phyloP scores from a whole-genome alignment of 192 early-diverging fungal species.

The Chytriomyces sp. region DNA sequence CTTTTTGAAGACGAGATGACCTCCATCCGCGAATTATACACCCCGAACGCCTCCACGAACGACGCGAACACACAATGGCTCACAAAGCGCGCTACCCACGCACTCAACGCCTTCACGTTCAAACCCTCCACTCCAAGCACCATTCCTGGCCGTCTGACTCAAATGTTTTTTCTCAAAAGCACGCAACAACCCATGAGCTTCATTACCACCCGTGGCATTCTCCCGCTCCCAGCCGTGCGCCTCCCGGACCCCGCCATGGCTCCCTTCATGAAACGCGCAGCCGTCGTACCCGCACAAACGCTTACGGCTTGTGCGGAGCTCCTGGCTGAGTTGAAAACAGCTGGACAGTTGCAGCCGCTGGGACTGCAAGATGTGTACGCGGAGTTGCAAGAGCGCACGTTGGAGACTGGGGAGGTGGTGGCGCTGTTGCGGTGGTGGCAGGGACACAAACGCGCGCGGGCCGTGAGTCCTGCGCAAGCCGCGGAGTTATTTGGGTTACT shows the following conservation, averaged over 20 bases:
- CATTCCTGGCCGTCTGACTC: conserved; percentile 63
- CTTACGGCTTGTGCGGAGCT: conserved; percentile 58
- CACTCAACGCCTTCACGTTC: conserved; percentile 67
- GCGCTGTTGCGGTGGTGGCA: conserved; percentile 81
- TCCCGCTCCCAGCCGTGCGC: conserved; percentile 53
- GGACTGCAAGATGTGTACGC: conserved; percentile 64
- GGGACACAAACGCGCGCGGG: conserved; percentile 39
- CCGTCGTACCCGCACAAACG: conserved; percentile 57
- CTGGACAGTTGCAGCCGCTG: conserved; percentile 52
- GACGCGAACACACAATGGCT: conserved; percentile 56
- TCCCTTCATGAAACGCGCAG: conserved; percentile 65
- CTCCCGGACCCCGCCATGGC: conserved; percentile 63
- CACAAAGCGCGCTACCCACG: conserved; percentile 66
- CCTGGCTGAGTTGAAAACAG: conserved; percentile 53
- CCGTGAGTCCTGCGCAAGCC: conserved; percentile 35
- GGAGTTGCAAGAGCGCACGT: conserved; percentile 62
- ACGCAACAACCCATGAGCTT: conserved; percentile 54
- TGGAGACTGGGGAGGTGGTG: conserved; percentile 62
- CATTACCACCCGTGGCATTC: conserved; percentile 69
- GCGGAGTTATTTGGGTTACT: conserved; percentile 52
- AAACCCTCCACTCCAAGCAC: conserved; percentile 71
- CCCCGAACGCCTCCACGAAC: conserved; percentile 50
- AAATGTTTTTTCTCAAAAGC: conserved; percentile 60
- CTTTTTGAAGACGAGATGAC: conserved; percentile 78
- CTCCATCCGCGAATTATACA: conserved; percentile 53